Conservation (phyloP, 768 basidiomycete species). For the Hemileccinum rubropunctum region DNA sequence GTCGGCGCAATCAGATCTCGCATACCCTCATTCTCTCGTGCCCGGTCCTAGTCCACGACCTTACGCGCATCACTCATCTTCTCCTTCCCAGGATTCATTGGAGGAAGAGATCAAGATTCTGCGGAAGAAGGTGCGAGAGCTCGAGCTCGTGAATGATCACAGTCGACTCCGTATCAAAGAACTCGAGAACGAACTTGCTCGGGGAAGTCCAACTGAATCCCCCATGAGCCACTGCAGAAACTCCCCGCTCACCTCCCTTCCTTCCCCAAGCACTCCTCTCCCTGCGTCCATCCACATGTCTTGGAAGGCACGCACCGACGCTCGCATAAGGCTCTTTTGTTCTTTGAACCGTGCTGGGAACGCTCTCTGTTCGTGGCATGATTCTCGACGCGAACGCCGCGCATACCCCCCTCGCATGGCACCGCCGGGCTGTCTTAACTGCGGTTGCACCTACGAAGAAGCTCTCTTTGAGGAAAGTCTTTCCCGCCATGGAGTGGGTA, state of each 20-base stretch:
- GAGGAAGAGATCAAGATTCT: constrained; percentile 56
- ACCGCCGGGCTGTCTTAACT: constrained; percentile 75
- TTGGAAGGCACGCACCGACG: constrained; percentile 74
- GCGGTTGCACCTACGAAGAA: constrained; percentile 81
- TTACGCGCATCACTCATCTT: constrained; percentile 17
- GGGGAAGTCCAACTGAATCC: constrained; percentile 25
- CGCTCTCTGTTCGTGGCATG: constrained; percentile 88
- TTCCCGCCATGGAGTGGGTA: constrained; percentile 73
- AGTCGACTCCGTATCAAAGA: constrained; percentile 45
- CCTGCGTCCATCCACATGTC: constrained; percentile 47
- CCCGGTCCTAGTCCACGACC: constrained; percentile 18
- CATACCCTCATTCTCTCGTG: constrained; percentile 15
- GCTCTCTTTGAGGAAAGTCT: constrained; percentile 87
- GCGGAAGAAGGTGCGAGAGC: constrained; percentile 56
- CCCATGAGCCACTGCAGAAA: constrained; percentile 18
- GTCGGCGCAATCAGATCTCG: constrained; percentile 20
- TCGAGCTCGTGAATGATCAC: constrained; percentile 58
- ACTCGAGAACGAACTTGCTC: constrained; percentile 46
- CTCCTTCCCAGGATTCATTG: constrained; percentile 22
- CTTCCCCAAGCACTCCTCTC: constrained; percentile 31
- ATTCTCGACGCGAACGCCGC: constrained; percentile 80
- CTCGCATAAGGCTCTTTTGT: constrained; percentile 69
- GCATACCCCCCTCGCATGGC: constrained; percentile 77
- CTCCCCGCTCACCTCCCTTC: constrained; percentile 14
- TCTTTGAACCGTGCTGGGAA: constrained; percentile 86